Evolutionary conservation across 2,329 filamentous ascomycete genomes (phyloP).

Genomic region (Torrubiella hemipterigena): DNA sequence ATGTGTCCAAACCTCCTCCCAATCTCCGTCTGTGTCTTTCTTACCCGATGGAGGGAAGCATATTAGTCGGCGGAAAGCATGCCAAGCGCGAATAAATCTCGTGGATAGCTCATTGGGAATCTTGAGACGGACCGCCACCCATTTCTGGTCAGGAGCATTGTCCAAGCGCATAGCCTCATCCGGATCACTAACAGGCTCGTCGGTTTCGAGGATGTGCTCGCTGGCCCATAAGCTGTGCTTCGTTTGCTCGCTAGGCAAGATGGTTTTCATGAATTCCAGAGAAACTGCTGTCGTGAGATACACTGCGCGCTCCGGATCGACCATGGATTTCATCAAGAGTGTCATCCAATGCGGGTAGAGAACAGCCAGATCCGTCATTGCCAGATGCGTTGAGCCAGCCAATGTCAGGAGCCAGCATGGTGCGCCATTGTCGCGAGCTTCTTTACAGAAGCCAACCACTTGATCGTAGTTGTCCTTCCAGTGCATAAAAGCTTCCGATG

Average conservation of each 20-base stretch:
- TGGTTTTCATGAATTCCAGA: constrained; percentile 47
- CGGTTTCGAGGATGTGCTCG: constrained; percentile 36
- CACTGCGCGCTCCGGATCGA: constrained; percentile 50
- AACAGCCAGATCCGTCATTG: constrained; percentile 54
- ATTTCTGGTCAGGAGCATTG: constrained; percentile 44
- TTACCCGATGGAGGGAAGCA: constrained; percentile 1
- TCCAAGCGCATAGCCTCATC: constrained; percentile 34
- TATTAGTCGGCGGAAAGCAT: constrained; percentile 19
- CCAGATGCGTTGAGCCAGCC: constrained; percentile 51
- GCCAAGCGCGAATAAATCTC: constrained; percentile 30
- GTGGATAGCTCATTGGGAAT: constrained; percentile 46
- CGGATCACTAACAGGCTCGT: constrained; percentile 21
- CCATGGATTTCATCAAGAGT: constrained; percentile 47
- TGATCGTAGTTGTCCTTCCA: constrained; percentile 53
- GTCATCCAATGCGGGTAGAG: constrained; percentile 49
- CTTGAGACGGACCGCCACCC: constrained; percentile 42
- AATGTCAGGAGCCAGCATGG: constrained; percentile 39
- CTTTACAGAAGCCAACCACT: constrained; percentile 42
- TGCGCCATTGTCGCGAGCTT: constrained; percentile 34
- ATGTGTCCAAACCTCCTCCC: neutral
- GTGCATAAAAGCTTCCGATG: constrained; percentile 59
- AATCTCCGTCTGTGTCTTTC: neutral
- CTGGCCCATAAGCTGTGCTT: constrained; percentile 39
- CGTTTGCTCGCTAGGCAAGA: constrained; percentile 34
- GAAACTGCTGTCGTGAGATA: constrained; percentile 51